These are phyloP conservation scores for Geopyxis carbonaria DNA, from an alignment of 495 filamentous ascomycete genomes.

Conservation along the genomic window DNA sequence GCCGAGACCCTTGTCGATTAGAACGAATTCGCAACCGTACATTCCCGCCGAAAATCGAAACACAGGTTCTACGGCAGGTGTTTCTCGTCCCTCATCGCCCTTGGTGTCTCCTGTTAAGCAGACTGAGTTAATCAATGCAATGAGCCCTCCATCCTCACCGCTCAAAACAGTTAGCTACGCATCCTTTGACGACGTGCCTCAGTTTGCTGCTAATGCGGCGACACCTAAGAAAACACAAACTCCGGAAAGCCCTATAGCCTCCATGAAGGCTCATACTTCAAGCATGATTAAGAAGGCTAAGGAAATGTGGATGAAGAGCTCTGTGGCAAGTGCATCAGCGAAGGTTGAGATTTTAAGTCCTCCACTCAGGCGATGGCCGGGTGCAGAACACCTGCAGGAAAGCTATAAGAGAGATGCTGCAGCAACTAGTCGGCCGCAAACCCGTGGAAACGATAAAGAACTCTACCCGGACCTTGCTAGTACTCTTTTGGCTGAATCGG, in stretches of 20 bases:
- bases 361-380: slow-evolving; percentile 33
- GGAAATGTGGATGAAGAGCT: slow-evolving; percentile 40
- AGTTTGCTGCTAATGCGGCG: slow-evolving; percentile 3
- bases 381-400: slow-evolving; percentile 13
- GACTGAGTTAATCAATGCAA: too few species aligned
- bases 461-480: slow-evolving; percentile 19
- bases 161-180: slow-evolving; percentile 2
- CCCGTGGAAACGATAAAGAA: slow-evolving; percentile 10
- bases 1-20: too few species aligned
- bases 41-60: too few species aligned
- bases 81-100: too few species aligned
- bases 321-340: slow-evolving; percentile 28
- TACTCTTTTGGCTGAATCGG: slow-evolving; percentile 1
- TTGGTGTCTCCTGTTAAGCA: too few species aligned
- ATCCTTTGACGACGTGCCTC: slow-evolving; percentile 2
- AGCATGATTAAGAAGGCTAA: slow-evolving; percentile 22
- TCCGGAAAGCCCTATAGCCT: slow-evolving; percentile 14
- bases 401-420: slow-evolving; percentile 5
- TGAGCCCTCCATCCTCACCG: slow-evolving; percentile 1
- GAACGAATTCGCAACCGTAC: too few species aligned
- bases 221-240: slow-evolving; percentile 1
- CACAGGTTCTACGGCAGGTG: too few species aligned
- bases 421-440: background rate
- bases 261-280: slow-evolving; percentile 24
- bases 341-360: slow-evolving; percentile 24